A percentile compares a stretch with the other conserved stretches of the same genome.
Evolutionary conservation across 441 rosid genomes (phyloP).

Genomic region (Erysimum pusillum): DNA sequence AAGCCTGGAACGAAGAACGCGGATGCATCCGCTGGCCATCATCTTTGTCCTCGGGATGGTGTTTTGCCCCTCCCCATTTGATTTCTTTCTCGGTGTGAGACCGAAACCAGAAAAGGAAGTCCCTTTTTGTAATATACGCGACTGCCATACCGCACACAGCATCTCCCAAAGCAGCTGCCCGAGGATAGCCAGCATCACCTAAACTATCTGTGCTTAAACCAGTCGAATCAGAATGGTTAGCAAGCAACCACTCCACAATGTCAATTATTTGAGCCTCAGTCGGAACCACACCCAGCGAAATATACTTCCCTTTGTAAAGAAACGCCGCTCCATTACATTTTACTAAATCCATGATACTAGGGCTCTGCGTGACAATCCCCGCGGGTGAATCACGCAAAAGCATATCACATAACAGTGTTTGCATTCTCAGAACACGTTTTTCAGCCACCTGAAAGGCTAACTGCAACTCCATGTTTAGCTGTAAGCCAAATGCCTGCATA

Average conservation of each 20-base stretch:
- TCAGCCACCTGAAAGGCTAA: slow-evolving; percentile 84
- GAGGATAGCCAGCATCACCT: slow-evolving; percentile 90
- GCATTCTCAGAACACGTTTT: slow-evolving; percentile 88
- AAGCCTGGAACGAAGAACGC: slow-evolving; percentile 93
- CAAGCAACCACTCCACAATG: slow-evolving; percentile 86
- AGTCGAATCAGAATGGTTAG: slow-evolving; percentile 83
- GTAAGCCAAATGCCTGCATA: slow-evolving; percentile 98
- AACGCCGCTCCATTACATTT: slow-evolving; percentile 95
- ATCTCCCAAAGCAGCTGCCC: slow-evolving; percentile 86
- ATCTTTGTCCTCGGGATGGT: slow-evolving; percentile 94
- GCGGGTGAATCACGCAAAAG: slow-evolving; percentile 93
- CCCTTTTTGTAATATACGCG: slow-evolving; percentile 81
- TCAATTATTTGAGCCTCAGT: slow-evolving; percentile 81
- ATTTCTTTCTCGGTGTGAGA: slow-evolving; percentile 92
- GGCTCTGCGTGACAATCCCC: slow-evolving; percentile 92
- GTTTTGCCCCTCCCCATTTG: slow-evolving; percentile 99
- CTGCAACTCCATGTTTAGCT: slow-evolving; percentile 96
- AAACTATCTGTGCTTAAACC: slow-evolving; percentile 95
- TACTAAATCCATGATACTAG: slow-evolving; percentile 92
- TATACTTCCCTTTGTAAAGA: slow-evolving; percentile 77
- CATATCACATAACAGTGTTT: slow-evolving; percentile 94
- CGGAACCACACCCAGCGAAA: slow-evolving; percentile 84
- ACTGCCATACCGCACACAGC: slow-evolving; percentile 99
- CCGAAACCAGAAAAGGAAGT: slow-evolving; percentile 94
- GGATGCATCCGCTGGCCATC: slow-evolving; percentile 96